Conservation (phyloP, 1,284 basidiomycete genomes). For the Fomitiporia mediterranea region DNA sequence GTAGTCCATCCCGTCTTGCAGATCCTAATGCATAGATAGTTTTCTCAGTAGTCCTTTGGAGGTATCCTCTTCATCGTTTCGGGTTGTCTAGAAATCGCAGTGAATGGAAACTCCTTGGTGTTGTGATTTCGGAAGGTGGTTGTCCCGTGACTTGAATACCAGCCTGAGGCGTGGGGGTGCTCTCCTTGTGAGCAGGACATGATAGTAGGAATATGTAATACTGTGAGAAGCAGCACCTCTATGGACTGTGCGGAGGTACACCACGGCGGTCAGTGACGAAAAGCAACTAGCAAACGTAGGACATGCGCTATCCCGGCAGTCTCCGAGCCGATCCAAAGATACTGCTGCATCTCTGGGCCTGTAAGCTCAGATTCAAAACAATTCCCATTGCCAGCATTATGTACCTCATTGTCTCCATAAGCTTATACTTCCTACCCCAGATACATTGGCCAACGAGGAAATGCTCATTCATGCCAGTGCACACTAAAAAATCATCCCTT, state of each 20-base stretch:
- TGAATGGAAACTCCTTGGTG: no score
- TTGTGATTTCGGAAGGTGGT: constrained; percentile 34
- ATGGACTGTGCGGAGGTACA: constrained; percentile 11
- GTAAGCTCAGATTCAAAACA: background rate
- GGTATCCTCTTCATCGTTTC: constrained; percentile 70
- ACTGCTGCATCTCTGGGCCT: background rate
- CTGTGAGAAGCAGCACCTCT: background rate
- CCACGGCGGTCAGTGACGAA: constrained; percentile 15
- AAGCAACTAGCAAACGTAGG: background rate
- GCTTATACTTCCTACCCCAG: no score
- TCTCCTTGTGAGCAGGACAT: constrained; percentile 1
- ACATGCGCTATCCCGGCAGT: background rate
- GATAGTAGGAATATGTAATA: background rate
- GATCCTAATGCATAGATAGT: constrained; percentile 89
- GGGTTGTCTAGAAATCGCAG: constrained; percentile 63
- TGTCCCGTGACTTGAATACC: constrained; percentile 21
- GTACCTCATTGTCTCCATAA: background rate
- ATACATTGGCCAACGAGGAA: no score
- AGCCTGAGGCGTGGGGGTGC: constrained; percentile 10
- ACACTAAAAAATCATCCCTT: no score
- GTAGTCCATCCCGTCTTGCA: constrained; percentile 90
- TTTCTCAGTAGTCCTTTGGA: constrained; percentile 91
- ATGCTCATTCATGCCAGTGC: no score
- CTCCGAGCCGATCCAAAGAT: background rate
- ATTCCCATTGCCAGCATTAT: background rate